These are phyloP conservation scores for Phytopythium kandeliae DNA, from an alignment of 352 stramenopile genomes.

Conservation along the genomic window DNA sequence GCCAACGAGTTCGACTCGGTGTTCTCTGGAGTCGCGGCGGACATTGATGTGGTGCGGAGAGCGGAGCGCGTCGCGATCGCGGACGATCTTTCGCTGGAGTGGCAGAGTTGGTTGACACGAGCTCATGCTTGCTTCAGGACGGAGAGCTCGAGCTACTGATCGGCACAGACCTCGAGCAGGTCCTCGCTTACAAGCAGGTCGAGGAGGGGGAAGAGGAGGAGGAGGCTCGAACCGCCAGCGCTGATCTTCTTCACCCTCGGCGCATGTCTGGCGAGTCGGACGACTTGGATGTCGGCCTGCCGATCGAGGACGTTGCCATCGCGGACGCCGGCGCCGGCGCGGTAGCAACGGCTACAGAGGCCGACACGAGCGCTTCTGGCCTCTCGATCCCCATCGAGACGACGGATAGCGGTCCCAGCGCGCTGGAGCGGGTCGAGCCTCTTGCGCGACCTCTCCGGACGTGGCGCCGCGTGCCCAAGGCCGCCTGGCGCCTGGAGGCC, in stretches of 20 bases:
- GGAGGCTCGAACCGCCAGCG: neutral
- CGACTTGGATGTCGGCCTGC: constrained; percentile 2
- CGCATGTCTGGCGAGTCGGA: neutral
- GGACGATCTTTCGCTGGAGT: no score
- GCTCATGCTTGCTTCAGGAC: constrained; percentile 24
- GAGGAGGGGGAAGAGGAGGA: neutral
- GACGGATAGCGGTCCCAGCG: no score
- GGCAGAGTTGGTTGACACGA: no score
- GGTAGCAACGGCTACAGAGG: no score
- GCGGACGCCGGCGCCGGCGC: neutral
- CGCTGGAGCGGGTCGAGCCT: no score
- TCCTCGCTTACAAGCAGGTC: constrained; percentile 48
- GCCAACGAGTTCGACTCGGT: constrained; percentile 65
- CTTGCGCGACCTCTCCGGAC: constrained; percentile 6
- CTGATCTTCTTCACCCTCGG: neutral
- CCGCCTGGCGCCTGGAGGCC: constrained; percentile 39
- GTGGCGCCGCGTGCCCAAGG: constrained; percentile 26
- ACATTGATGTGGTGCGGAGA: constrained; percentile 54
- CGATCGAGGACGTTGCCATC: constrained; percentile 1
- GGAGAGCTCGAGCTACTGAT: constrained; percentile 51
- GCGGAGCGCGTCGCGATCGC: neutral
- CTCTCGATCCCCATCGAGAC: neutral
- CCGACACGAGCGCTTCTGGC: neutral
- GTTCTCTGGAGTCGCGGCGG: constrained; percentile 38
- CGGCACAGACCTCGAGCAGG: constrained; percentile 48